Conservation (phyloP, 164 flowering plant species). For the Protea cynaroides region DNA sequence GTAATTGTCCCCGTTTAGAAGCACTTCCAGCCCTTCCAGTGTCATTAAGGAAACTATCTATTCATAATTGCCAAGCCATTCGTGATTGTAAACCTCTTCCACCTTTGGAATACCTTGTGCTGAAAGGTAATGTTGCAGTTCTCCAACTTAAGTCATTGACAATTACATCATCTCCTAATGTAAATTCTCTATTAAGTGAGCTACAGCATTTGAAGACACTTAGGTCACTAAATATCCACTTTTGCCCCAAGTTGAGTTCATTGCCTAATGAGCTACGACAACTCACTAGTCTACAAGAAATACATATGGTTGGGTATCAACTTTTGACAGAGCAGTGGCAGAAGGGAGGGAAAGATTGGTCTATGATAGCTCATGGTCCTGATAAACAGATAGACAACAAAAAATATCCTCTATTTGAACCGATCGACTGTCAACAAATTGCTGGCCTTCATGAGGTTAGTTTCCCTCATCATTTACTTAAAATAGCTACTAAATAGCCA, state of each 20-base stretch:
- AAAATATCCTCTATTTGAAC: too few species aligned
- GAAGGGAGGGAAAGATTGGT: not conserved
- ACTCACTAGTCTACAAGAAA: not conserved
- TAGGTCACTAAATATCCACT: not conserved
- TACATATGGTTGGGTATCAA: not conserved
- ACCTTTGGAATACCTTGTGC: not conserved
- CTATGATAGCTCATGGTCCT: not conserved
- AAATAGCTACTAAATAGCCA: too few species aligned
- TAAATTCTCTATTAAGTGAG: not conserved
- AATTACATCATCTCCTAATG: not conserved
- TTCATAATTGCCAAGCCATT: not conserved
- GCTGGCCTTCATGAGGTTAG: too few species aligned
- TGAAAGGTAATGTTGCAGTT: not conserved
- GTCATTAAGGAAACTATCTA: not conserved
- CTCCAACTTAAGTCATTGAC: not conserved
- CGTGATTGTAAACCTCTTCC: not conserved
- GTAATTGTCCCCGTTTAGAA: not conserved
- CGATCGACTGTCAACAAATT: too few species aligned
- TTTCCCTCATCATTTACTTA: too few species aligned
- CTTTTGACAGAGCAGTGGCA: not conserved
- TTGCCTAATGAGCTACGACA: conserved; percentile 5
- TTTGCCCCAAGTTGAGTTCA: not conserved
- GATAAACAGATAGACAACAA: not conserved
- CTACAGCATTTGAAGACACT: not conserved
- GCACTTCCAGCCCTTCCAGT: not conserved